These are phyloP conservation scores for Intubia oerlemansii DNA, from an alignment of 2,329 filamentous ascomycete genomes.

Conservation along the genomic window DNA sequence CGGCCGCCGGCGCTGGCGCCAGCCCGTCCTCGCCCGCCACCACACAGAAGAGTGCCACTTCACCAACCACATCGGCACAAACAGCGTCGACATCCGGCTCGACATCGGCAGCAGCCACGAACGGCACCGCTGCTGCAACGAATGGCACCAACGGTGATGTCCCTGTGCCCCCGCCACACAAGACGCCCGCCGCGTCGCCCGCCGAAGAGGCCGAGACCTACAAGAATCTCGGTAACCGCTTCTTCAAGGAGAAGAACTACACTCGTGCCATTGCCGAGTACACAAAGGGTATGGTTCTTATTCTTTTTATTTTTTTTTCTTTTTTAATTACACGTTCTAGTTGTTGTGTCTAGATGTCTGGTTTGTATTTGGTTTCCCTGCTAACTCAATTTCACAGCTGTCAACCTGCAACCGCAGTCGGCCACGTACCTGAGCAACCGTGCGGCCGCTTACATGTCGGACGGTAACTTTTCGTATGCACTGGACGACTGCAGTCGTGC, in stretches of 20 bases:
- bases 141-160: constrained; percentile 12
- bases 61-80: background rate
- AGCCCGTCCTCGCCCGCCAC: constrained; percentile 15
- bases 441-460: constrained; percentile 83
- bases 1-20: constrained; percentile 12
- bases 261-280: constrained; percentile 77
- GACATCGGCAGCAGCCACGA: background rate
- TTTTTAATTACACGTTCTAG: background rate
- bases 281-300: constrained; percentile 52
- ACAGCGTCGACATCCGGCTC: background rate
- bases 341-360: background rate
- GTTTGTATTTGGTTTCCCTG: background rate
- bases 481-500: constrained; percentile 73
- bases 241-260: constrained; percentile 90
- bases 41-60: constrained; percentile 10
- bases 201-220: constrained; percentile 70
- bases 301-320: background rate
- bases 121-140: constrained; percentile 20
- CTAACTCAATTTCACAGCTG: constrained; percentile 42
- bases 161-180: constrained; percentile 53
- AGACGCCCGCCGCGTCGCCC: constrained; percentile 38
- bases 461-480: constrained; percentile 56
- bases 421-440: constrained; percentile 87
- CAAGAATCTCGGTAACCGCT: constrained; percentile 87
- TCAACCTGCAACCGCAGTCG: constrained; percentile 69